A percentile compares a stretch with the other conserved stretches of the same genome.
Evolutionary conservation across 306 rosid species (phyloP).

Genomic region (Glycyrrhiza uralensis): DNA sequence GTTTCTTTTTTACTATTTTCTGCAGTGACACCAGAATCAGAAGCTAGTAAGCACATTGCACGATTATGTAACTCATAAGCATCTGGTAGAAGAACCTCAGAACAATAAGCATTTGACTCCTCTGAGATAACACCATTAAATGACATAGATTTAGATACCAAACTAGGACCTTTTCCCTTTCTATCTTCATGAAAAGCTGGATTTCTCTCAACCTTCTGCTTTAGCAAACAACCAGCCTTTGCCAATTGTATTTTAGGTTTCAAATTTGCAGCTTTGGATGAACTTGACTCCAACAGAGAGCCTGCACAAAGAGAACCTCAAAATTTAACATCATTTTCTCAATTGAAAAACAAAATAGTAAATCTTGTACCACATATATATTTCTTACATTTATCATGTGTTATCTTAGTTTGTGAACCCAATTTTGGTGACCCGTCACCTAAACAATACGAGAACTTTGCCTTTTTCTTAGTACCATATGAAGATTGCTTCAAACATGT

Average conservation of each 20-base stretch:
- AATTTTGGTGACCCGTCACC: neutral
- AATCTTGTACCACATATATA: neutral
- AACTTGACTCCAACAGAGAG: conserved; percentile 13
- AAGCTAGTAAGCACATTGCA: conserved; percentile 5
- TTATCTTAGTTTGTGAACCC: neutral
- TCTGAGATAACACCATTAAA: neutral
- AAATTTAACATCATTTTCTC: neutral
- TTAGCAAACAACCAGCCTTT: neutral
- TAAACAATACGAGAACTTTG: neutral
- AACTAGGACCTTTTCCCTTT: neutral
- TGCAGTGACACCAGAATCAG: conserved; percentile 9
- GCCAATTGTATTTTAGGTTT: conserved; percentile 9
- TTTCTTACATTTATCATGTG: neutral
- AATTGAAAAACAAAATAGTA: neutral
- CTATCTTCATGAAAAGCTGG: neutral
- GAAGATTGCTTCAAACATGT: neutral
- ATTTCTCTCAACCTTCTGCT: neutral
- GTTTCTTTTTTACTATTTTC: neutral
- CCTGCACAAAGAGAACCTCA: conserved; percentile 3
- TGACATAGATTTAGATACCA: conserved; percentile 13
- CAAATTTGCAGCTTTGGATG: conserved; percentile 5
- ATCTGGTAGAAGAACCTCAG: neutral
- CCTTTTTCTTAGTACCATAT: neutral
- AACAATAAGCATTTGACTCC: neutral
- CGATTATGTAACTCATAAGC: neutral